phyloP scores from a whole-genome alignment of 768 basidiomycete genomes.

The Xerocomellus amylosporus region DNA sequence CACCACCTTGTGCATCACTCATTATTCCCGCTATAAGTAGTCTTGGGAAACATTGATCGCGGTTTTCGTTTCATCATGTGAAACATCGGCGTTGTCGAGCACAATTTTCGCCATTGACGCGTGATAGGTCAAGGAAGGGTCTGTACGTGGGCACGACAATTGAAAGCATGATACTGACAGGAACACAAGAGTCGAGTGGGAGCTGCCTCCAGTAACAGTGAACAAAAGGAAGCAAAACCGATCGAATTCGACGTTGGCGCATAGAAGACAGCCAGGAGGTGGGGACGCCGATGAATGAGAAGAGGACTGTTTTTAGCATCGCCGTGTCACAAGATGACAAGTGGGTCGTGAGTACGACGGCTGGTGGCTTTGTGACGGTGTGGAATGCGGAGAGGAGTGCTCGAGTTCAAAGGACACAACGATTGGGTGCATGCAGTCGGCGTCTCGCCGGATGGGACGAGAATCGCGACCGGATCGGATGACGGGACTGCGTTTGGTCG shows the following conservation, averaged over 20 bases:
- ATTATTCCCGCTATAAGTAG: too few relatives aligned
- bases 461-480: neutral
- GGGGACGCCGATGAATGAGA: neutral
- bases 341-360: neutral
- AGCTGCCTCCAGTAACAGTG: too few relatives aligned
- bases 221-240: too few relatives aligned
- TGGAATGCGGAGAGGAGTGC: neutral
- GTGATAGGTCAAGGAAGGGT: too few relatives aligned
- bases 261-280: neutral
- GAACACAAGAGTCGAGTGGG: neutral
- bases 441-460: slow-evolving; percentile 2
- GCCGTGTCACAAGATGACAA: neutral
- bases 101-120: too few relatives aligned
- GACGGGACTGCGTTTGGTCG: neutral
- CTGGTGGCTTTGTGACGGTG: neutral
- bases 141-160: too few relatives aligned
- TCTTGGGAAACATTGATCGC: too few relatives aligned
- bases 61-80: too few relatives aligned
- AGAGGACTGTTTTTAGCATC: neutral
- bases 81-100: too few relatives aligned
- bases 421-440: neutral
- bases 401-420: neutral
- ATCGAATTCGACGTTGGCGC: neutral
- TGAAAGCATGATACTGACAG: neutral
- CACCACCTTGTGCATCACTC: neutral